Evolutionary conservation across 208 protist genomes (phyloP).

Genomic region (Willaertia magna): DNA sequence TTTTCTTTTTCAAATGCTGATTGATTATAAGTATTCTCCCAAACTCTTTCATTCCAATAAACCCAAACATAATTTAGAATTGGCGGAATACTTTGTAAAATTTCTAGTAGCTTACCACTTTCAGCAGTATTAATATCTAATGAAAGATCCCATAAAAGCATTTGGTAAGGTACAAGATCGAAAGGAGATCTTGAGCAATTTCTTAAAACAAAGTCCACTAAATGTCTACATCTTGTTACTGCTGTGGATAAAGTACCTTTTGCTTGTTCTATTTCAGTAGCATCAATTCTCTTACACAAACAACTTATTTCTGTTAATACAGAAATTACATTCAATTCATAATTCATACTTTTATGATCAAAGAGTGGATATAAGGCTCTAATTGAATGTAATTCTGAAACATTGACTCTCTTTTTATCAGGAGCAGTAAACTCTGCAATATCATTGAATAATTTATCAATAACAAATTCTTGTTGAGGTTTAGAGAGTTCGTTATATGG

Average conservation of each 20-base stretch:
- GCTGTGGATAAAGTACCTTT: not conserved
- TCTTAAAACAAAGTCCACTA: not conserved
- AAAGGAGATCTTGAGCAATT: not conserved
- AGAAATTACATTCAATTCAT: not conserved
- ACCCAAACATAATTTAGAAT: not conserved
- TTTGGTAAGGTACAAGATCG: constrained; percentile 2
- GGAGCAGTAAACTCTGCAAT: not conserved
- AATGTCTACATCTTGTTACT: not conserved
- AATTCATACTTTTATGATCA: not conserved
- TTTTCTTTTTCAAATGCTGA: not conserved
- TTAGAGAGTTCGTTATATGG: not conserved
- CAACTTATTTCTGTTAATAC: not conserved
- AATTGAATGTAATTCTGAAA: not conserved
- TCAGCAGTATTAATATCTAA: not conserved
- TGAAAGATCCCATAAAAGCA: not conserved
- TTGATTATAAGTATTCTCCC: not conserved
- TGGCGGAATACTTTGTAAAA: not conserved
- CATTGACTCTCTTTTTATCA: not conserved
- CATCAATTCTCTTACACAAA: not conserved
- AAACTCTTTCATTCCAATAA: not conserved
- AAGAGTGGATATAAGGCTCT: not conserved
- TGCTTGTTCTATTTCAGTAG: not conserved
- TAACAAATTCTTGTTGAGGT: not conserved
- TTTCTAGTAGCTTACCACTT: not conserved
- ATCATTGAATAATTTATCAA: not conserved